phyloP scores from a whole-genome alignment of 1,284 basidiomycete genomes.

The Austroboletus novae-zelandiae region DNA sequence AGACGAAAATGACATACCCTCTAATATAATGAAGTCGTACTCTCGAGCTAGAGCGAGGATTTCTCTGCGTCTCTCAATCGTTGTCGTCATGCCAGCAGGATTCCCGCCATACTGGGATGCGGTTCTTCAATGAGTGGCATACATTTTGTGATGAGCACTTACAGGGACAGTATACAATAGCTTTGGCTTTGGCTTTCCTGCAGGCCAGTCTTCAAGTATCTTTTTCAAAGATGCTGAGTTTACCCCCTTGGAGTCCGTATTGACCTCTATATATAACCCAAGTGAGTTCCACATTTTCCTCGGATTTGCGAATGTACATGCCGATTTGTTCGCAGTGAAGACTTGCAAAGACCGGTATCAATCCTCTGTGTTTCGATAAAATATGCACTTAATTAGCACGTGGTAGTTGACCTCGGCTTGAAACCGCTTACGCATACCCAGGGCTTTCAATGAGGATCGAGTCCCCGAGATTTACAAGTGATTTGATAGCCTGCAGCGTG shows the following conservation, averaged over 20 bases:
- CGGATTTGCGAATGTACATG: conserved; percentile 24
- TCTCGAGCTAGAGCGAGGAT: conserved; percentile 70
- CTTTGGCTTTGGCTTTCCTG: conserved; percentile 68
- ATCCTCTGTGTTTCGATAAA: conserved; percentile 40
- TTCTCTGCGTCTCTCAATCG: conserved; percentile 67
- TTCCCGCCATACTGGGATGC: conserved; percentile 67
- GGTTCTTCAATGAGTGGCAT: background rate
- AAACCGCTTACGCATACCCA: conserved; percentile 2
- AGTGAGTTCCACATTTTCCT: conserved; percentile 40
- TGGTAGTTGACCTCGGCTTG: no score
- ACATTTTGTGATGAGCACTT: background rate
- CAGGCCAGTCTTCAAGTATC: conserved; percentile 59
- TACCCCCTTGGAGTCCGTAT: conserved; percentile 74
- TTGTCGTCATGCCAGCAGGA: conserved; percentile 75
- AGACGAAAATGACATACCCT: conserved; percentile 44
- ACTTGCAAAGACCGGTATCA: conserved; percentile 58
- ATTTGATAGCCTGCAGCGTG: conserved; percentile 1
- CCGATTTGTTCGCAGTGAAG: conserved; percentile 61
- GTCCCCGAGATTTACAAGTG: conserved; percentile 1
- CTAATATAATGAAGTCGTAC: conserved; percentile 77
- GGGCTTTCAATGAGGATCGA: background rate
- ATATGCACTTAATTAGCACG: no score
- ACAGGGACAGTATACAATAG: conserved; percentile 58
- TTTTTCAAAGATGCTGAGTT: conserved; percentile 57
- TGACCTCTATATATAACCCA: conserved; percentile 56